A percentile compares a stretch with the other conserved stretches of the same genome.
Evolutionary conservation across 2,329 filamentous ascomycete species (phyloP).

Genomic region (Xylaria sp.): DNA sequence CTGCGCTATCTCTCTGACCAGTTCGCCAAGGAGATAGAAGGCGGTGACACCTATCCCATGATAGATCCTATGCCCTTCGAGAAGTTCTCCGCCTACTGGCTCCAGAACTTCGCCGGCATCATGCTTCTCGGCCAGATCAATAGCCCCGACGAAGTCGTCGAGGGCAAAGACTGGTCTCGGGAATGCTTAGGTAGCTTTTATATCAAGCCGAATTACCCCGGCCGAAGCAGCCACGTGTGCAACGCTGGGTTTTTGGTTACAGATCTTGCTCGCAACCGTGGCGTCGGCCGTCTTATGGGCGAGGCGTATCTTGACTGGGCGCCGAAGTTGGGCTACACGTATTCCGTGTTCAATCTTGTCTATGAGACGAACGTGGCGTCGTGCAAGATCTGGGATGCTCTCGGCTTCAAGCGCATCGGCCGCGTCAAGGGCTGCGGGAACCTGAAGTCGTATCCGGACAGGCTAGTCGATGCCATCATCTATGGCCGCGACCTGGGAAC

Average conservation of each 20-base stretch:
- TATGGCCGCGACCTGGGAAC: slow-evolving; percentile 74
- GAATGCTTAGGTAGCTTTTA: slow-evolving; percentile 91
- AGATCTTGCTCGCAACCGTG: slow-evolving; percentile 76
- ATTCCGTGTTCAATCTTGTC: slow-evolving; percentile 93
- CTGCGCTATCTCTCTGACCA: slow-evolving; percentile 83
- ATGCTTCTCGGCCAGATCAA: slow-evolving; percentile 85
- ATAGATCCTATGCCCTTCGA: slow-evolving; percentile 78
- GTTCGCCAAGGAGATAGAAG: slow-evolving; percentile 89
- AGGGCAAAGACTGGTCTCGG: slow-evolving; percentile 79
- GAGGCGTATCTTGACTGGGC: slow-evolving; percentile 83
- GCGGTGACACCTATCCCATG: slow-evolving; percentile 93
- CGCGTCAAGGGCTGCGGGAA: slow-evolving; percentile 79
- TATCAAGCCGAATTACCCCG: slow-evolving; percentile 93
- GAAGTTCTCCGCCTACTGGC: slow-evolving; percentile 86
- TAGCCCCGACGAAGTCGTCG: slow-evolving; percentile 66
- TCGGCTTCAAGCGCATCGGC: slow-evolving; percentile 93
- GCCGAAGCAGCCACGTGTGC: slow-evolving; percentile 89
- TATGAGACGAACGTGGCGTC: slow-evolving; percentile 94
- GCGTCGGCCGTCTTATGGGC: slow-evolving; percentile 80
- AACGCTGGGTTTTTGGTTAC: slow-evolving; percentile 85
- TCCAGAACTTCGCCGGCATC: slow-evolving; percentile 87
- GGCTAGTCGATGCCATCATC: slow-evolving; percentile 79
- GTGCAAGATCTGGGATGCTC: slow-evolving; percentile 89
- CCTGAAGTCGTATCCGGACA: slow-evolving; percentile 74
- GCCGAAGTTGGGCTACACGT: slow-evolving; percentile 84